These are phyloP conservation scores for Hortiboletus campestris DNA, from an alignment of 768 basidiomycete species.

Conservation along the genomic window DNA sequence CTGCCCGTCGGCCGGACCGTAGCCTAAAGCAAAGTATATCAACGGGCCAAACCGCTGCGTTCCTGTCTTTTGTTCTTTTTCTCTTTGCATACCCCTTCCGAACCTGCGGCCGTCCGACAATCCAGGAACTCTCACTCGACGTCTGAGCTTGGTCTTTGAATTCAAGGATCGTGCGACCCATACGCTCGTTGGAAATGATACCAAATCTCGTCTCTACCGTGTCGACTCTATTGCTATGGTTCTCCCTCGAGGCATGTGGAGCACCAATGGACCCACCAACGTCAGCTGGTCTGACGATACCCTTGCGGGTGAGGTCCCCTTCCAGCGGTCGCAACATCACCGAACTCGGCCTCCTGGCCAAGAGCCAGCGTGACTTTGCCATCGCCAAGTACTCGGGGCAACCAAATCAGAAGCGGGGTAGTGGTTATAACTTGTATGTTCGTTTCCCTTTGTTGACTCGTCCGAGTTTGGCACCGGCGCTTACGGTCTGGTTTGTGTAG, in stretches of 20 bases:
- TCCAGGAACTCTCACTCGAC: background rate
- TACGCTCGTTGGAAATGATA: constrained; percentile 13
- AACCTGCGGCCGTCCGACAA: background rate
- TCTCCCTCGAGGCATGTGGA: constrained; percentile 3
- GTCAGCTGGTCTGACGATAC: constrained; percentile 17
- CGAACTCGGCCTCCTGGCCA: constrained; percentile 34
- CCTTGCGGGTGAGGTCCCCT: constrained; percentile 20
- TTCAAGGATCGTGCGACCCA: background rate
- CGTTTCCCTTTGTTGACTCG: too few relatives aligned
- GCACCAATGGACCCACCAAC: constrained; percentile 14
- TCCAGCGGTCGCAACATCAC: background rate
- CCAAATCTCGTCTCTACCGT: constrained; percentile 7
- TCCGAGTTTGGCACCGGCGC: background rate
- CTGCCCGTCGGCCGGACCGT: background rate
- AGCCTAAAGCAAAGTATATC: constrained; percentile 1
- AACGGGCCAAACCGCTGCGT: background rate
- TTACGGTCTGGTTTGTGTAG: constrained; percentile 34
- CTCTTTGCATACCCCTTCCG: background rate
- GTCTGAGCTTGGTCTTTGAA: background rate
- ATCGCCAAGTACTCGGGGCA: constrained; percentile 46
- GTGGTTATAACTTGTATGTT: constrained; percentile 53
- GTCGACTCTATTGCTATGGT: constrained; percentile 12
- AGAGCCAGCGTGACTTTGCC: constrained; percentile 41
- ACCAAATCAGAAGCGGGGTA: constrained; percentile 38
- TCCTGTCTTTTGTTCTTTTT: background rate